These are phyloP conservation scores for Aspergillus quadricinctus DNA, from an alignment of 2,329 filamentous ascomycete species.

Conservation along the genomic window DNA sequence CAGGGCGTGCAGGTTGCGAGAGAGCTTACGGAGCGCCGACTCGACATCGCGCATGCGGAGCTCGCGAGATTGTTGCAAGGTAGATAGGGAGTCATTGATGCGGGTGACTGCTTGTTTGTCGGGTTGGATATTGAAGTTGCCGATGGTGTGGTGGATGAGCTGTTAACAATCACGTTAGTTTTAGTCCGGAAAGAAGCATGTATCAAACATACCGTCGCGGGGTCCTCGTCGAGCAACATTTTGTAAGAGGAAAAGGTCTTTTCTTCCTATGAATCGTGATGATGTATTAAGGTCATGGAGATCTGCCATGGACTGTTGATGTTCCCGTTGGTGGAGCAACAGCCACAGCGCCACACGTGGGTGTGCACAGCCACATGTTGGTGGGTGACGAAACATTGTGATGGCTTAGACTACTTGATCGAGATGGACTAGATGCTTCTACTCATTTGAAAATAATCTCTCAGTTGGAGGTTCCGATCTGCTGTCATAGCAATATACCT, in stretches of 20 bases:
- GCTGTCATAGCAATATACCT: neutral
- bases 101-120: slow-evolving; percentile 81
- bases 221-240: slow-evolving; percentile 94
- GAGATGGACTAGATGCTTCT: neutral
- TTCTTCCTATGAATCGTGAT: neutral
- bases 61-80: slow-evolving; percentile 78
- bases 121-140: slow-evolving; percentile 90
- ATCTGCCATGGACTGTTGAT: slow-evolving; percentile 8
- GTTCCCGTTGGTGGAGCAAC: slow-evolving; percentile 38
- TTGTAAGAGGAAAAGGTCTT: slow-evolving; percentile 34
- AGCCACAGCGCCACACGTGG: slow-evolving; percentile 22
- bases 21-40: slow-evolving; percentile 63
- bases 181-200: neutral
- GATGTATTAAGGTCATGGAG: slow-evolving; percentile 1
- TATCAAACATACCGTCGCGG: slow-evolving; percentile 63
- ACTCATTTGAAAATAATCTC: neutral
- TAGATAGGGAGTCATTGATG: slow-evolving; percentile 76
- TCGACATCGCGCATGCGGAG: slow-evolving; percentile 70
- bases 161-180: slow-evolving; percentile 33
- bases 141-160: slow-evolving; percentile 87
- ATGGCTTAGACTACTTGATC: neutral
- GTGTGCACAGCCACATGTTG: slow-evolving; percentile 31
- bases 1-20: slow-evolving; percentile 70
- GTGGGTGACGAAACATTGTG: slow-evolving; percentile 22
- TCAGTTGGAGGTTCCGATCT: neutral